Base-by-base conservation (phyloP, 371 early-diverging fungal species). In the Mucor mucedo region DNA sequence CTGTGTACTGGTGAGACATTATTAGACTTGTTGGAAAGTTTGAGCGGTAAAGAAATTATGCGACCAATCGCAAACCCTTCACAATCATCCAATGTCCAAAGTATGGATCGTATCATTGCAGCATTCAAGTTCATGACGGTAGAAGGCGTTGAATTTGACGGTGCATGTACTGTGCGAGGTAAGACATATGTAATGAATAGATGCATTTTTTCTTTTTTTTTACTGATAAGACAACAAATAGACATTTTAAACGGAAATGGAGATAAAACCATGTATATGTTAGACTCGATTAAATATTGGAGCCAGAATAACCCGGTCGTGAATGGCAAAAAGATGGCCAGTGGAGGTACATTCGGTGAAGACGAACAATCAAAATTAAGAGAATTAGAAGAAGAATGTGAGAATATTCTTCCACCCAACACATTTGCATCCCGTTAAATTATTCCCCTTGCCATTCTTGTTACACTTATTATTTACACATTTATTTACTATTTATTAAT, bases 111-210 rank as follows among this genome's bases (percentile, higher is more conserved):
- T 50, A 71, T 86, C n/a, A 73, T 84, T 57, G 72, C 84, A 7
- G 86, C 77, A n/a, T 85, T 85, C 73, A 79, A 84, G 54, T 87
- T 84, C 56, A 84, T 87, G 85, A 82, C 77, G n/a, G 70, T 77
- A 2, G 85, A 84, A 52, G 85, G 86, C 0, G 71, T 87, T 44
- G 69, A 71, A 50, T 73, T 84, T 1, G 84, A 85, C 49, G 84
- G 84, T 1, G 58, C 68, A 2, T 87, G 79, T 58, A 84, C 83
- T 3, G 82, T 85, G 45, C 79, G 84, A 71, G 82, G 82, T 77
- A 75, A 69, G 42, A 6, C 9, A 42, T 13, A 45, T 52, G 28
- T 9, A 41, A 11, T n/a, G 29, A 13, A 29, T 33, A 21, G 21
- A 21, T 21, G 21, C 21, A 21, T 21, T 21, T 21, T 21, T 21